Evolutionary conservation across 2,329 filamentous ascomycete species (phyloP).

Genomic region (Fusarium sp.): DNA sequence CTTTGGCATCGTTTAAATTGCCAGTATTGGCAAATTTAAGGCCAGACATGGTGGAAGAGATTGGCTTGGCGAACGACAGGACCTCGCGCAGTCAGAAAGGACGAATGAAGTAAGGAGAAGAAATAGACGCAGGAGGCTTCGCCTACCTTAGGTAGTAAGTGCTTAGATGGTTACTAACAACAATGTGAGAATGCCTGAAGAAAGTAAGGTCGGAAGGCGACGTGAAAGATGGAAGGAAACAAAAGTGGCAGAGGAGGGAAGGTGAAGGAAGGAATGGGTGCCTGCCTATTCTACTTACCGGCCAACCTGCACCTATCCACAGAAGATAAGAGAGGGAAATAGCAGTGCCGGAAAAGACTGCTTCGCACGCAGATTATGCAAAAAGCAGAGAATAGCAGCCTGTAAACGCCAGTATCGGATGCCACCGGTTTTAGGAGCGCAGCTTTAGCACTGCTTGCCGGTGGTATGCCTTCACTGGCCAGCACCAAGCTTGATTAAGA

Average conservation of each 20-base stretch:
- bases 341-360: not conserved
- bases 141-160: not conserved
- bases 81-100: not conserved
- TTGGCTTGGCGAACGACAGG: not conserved
- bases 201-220: not conserved
- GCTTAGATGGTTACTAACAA: not conserved
- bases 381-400: not conserved
- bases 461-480: not conserved
- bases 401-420: not conserved
- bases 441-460: not conserved
- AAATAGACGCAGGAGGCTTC: not conserved
- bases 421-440: not conserved
- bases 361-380: not conserved
- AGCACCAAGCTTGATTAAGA: not conserved
- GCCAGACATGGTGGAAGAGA: not conserved
- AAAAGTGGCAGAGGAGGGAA: not conserved
- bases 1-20: constrained; percentile 46
- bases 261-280: not conserved
- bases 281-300: not conserved
- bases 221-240: not conserved
- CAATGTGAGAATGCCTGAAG: not conserved
- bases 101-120: not conserved
- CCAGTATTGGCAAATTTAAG: constrained; percentile 39
- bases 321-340: not conserved
- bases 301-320: not conserved